Evolutionary conservation across 129 eudicot species (phyloP), one percentile per base, ranked within the genome.

Genomic region (Flaveria ramosissima): DNA sequence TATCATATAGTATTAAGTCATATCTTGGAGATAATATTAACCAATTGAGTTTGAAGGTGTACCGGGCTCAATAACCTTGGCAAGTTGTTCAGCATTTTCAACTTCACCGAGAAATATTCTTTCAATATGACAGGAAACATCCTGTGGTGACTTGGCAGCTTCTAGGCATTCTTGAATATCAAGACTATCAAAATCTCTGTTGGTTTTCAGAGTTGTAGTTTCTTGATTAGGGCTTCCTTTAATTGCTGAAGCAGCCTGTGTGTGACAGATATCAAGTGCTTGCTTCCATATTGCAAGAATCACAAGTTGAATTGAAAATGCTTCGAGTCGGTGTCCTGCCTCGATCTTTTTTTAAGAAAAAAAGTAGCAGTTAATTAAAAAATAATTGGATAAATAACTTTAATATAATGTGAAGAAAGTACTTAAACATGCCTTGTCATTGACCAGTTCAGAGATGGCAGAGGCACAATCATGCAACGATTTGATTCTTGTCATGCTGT

Each of bases 201-300:
- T 80, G 46, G 72, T 41, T 62, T 39, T 76, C 39, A 59, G 79
- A 65, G 78, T 71, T 12, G 80, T 60, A 47, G 57, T 76, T 60
- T 86, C 97, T 76, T 79, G 77, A 26, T 85, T 66, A 30, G 93
- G 88, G 62, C 92, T 89, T 66, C 89, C 93, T 80, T 89, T 90
- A 66, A 80, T 66, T 70, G 93, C 97, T 70, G 98, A 94, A 60
- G 89, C 93, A 72, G 95, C 98, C 77, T 91, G 96, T 42, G 92
- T 87, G 56, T 91, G 97, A 79, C 97, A 91, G 36, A 91, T 89
- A 81, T 94, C 89, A 48, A 94, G 75, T 64, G 98, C 97, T 82
- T 94, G 98, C 85, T 91, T 94, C 97, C 98, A 94, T 67, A 91
- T 88, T 20, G 97, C 98, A 82, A 94, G 96, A 70, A 86, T 89